These are phyloP conservation scores for Dictyostelium brefeldianum DNA, from an alignment of 78 protist genomes.

Conservation along the genomic window DNA sequence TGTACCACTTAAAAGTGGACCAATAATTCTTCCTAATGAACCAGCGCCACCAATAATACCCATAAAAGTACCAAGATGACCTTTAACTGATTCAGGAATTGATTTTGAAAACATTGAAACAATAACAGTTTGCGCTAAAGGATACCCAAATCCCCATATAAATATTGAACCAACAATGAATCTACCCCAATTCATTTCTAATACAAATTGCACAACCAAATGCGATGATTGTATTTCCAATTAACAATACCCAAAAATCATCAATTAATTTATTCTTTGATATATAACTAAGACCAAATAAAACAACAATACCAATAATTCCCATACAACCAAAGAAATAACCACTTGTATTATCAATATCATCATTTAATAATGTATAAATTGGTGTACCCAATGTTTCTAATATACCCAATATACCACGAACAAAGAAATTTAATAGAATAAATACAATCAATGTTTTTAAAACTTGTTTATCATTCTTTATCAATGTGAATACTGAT, in stretches of 20 bases:
- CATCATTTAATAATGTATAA: not conserved
- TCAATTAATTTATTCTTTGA: not conserved
- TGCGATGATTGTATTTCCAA: not conserved
- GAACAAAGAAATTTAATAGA: conserved; percentile 19
- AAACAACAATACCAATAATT: conserved; percentile 1
- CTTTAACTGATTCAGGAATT: not conserved
- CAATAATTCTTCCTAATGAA: conserved; percentile 50
- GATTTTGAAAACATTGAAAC: conserved; percentile 44
- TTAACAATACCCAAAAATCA: conserved; percentile 11
- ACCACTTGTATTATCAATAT: conserved; percentile 1
- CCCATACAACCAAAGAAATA: conserved; percentile 44
- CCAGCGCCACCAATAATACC: conserved; percentile 55
- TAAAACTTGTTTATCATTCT: conserved; percentile 1
- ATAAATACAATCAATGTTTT: not conserved
- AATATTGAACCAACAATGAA: conserved; percentile 12
- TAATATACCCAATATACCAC: conserved; percentile 13
- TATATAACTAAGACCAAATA: not conserved
- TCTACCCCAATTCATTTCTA: not conserved
- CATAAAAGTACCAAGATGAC: not conserved
- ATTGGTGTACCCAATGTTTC: conserved; percentile 55
- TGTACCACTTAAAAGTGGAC: not conserved
- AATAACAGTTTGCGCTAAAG: conserved; percentile 34
- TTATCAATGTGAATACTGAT: not conserved
- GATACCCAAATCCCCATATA: conserved; percentile 34
- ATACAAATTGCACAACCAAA: conserved; percentile 12